Evolutionary conservation across 192 early-diverging fungal species (phyloP).

Genomic region (Umbelopsis isabellina): DNA sequence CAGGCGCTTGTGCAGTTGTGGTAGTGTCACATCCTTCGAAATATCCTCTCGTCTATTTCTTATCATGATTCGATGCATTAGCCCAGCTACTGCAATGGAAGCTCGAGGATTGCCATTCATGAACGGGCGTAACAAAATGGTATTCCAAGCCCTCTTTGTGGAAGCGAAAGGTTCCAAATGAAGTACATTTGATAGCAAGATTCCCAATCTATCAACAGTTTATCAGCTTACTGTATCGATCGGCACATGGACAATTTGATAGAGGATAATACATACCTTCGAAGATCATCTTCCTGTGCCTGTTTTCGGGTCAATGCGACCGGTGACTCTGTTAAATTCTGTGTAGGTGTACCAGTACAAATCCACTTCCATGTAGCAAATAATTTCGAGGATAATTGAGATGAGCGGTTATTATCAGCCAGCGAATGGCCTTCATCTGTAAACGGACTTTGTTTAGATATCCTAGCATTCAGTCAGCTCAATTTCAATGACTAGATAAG

Average conservation of each 20-base stretch:
- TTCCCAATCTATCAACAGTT: slow-evolving; percentile 54
- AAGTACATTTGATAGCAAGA: slow-evolving; percentile 61
- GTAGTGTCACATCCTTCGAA: slow-evolving; percentile 60
- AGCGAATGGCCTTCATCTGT: slow-evolving; percentile 82
- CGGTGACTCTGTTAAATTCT: slow-evolving; percentile 59
- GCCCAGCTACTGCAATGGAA: slow-evolving; percentile 46
- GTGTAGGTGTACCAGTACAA: slow-evolving; percentile 73
- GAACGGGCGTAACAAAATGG: slow-evolving; percentile 58
- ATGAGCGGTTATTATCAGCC: slow-evolving; percentile 51
- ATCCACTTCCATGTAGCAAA: slow-evolving; percentile 67
- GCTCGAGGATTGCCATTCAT: slow-evolving; percentile 52
- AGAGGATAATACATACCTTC: slow-evolving; percentile 20
- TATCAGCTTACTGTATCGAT: background rate
- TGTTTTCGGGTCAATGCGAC: background rate
- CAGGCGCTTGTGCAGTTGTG: slow-evolving; percentile 59
- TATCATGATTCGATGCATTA: slow-evolving; percentile 76
- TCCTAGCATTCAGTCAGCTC: too few species aligned
- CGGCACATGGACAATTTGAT: too few species aligned
- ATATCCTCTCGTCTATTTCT: slow-evolving; percentile 65
- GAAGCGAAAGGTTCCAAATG: slow-evolving; percentile 64
- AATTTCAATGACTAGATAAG: background rate
- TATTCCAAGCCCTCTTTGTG: slow-evolving; percentile 48
- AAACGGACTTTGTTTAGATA: background rate
- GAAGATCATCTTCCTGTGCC: slow-evolving; percentile 48
- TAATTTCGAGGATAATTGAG: slow-evolving; percentile 59